A percentile compares a stretch with the other conserved stretches of the same genome.
These are phyloP conservation scores for Symbiotaphrina buchneri DNA, from an alignment of 495 filamentous ascomycete genomes.

Conservation along the genomic window DNA sequence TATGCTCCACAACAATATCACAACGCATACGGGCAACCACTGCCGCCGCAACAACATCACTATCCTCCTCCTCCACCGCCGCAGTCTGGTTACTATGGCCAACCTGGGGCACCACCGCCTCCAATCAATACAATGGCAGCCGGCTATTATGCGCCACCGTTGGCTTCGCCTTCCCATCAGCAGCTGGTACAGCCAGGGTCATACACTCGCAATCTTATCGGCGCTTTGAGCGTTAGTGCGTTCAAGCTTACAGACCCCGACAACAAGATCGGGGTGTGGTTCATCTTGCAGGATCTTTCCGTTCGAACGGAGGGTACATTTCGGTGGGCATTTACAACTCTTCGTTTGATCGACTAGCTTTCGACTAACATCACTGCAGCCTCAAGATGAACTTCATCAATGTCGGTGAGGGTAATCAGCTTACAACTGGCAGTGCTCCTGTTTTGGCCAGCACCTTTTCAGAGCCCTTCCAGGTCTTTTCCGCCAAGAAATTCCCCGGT, in stretches of 20 bases:
- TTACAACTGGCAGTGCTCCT: slow-evolving; percentile 64
- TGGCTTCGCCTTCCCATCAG: slow-evolving; percentile 12
- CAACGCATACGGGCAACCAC: background rate
- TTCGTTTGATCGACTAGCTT: slow-evolving; percentile 9
- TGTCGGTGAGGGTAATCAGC: slow-evolving; percentile 31
- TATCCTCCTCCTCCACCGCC: slow-evolving; percentile 12
- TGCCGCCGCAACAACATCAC: slow-evolving; percentile 1
- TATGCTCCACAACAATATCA: slow-evolving; percentile 1
- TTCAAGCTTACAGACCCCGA: slow-evolving; percentile 66
- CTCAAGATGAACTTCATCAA: slow-evolving; percentile 71
- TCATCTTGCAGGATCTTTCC: slow-evolving; percentile 86
- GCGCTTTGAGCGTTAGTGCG: slow-evolving; percentile 75
- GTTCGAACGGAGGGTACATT: slow-evolving; percentile 84
- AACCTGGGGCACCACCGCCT: slow-evolving; percentile 8
- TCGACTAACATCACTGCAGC: slow-evolving; percentile 13
- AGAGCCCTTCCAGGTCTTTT: slow-evolving; percentile 81
- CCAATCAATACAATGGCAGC: slow-evolving; percentile 17
- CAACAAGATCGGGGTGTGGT: slow-evolving; percentile 85
- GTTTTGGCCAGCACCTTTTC: slow-evolving; percentile 78
- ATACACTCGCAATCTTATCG: slow-evolving; percentile 93
- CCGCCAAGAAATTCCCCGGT: slow-evolving; percentile 93
- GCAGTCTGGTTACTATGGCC: slow-evolving; percentile 13
- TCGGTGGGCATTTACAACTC: slow-evolving; percentile 30
- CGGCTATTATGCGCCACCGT: slow-evolving; percentile 15
- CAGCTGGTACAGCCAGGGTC: slow-evolving; percentile 43